Percentiles rank a stretch among this genome's conserved stretches.
Evolutionary conservation across 495 filamentous ascomycete species (phyloP).

Genomic region (Talaromyces proteolyticus): DNA sequence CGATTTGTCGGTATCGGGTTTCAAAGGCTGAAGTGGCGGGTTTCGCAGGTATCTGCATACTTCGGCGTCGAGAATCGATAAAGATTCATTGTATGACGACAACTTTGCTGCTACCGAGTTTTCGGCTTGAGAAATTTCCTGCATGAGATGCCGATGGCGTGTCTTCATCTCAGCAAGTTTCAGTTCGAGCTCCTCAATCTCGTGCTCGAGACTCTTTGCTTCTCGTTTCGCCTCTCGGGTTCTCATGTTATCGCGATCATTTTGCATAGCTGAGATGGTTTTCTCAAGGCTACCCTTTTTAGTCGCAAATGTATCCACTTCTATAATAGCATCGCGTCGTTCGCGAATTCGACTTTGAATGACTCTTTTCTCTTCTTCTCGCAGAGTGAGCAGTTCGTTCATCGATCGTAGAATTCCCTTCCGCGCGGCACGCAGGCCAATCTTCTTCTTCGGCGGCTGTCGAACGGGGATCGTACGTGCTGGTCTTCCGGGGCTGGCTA

Average conservation of each 20-base stretch:
- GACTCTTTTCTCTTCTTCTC: slow-evolving; percentile 62
- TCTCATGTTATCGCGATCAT: slow-evolving; percentile 27
- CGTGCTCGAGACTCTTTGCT: slow-evolving; percentile 43
- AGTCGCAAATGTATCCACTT: slow-evolving; percentile 54
- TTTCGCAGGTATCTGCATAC: slow-evolving; percentile 33
- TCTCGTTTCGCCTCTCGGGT: slow-evolving; percentile 43
- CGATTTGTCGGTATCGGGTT: slow-evolving; percentile 15
- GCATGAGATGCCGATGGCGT: slow-evolving; percentile 52
- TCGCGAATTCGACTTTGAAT: slow-evolving; percentile 50
- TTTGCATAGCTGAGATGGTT: slow-evolving; percentile 35
- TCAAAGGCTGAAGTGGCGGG: slow-evolving; percentile 41
- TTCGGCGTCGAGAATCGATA: slow-evolving; percentile 50
- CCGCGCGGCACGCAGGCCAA: slow-evolving; percentile 61
- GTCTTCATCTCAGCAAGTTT: slow-evolving; percentile 63
- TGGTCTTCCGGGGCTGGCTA: slow-evolving; percentile 14
- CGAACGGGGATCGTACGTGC: slow-evolving; percentile 52
- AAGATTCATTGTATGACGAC: slow-evolving; percentile 51
- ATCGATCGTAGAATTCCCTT: slow-evolving; percentile 68
- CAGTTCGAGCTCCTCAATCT: slow-evolving; percentile 60
- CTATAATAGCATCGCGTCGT: slow-evolving; percentile 51
- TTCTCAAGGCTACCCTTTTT: slow-evolving; percentile 42
- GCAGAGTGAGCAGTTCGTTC: slow-evolving; percentile 62
- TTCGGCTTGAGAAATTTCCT: slow-evolving; percentile 54
- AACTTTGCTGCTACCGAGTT: slow-evolving; percentile 58
- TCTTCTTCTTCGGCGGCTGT: slow-evolving; percentile 50